phyloP scores from a whole-genome alignment of 345 rosid species.

The Rhizophora apiculata region DNA sequence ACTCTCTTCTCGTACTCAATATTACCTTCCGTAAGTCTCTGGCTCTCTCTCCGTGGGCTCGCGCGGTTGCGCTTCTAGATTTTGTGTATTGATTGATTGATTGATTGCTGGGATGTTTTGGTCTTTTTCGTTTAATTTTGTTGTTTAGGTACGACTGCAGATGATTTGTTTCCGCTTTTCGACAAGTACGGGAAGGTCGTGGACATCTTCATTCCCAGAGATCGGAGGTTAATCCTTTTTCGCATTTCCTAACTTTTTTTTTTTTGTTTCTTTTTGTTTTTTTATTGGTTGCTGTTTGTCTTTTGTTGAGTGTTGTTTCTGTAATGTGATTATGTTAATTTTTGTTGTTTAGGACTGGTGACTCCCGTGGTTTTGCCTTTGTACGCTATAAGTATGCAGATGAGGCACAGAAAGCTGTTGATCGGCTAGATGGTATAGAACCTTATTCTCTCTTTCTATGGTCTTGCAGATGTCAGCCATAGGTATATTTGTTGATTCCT shows the following conservation, averaged over 20 bases:
- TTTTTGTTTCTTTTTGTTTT: no score
- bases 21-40: conserved; percentile 60
- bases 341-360: conserved; percentile 45
- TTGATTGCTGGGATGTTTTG: neutral
- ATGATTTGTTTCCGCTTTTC: conserved; percentile 80
- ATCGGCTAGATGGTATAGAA: conserved; percentile 51
- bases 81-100: no score
- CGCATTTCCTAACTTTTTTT: neutral
- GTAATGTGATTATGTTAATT: neutral
- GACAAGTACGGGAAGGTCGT: conserved; percentile 89
- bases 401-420: conserved; percentile 74
- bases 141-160: conserved; percentile 69
- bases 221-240: conserved; percentile 53
- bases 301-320: neutral
- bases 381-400: conserved; percentile 63
- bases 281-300: neutral
- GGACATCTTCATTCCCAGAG: conserved; percentile 78
- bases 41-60: neutral
- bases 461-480: neutral
- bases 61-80: neutral
- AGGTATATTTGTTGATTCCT: neutral
- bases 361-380: conserved; percentile 65
- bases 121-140: neutral
- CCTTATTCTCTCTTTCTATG: neutral
- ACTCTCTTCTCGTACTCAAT: conserved; percentile 71